Percentiles rank a stretch among this genome's conserved stretches.
These are phyloP conservation scores for Botrytis byssoidea DNA, from an alignment of 2,329 filamentous ascomycete genomes.

Conservation along the genomic window DNA sequence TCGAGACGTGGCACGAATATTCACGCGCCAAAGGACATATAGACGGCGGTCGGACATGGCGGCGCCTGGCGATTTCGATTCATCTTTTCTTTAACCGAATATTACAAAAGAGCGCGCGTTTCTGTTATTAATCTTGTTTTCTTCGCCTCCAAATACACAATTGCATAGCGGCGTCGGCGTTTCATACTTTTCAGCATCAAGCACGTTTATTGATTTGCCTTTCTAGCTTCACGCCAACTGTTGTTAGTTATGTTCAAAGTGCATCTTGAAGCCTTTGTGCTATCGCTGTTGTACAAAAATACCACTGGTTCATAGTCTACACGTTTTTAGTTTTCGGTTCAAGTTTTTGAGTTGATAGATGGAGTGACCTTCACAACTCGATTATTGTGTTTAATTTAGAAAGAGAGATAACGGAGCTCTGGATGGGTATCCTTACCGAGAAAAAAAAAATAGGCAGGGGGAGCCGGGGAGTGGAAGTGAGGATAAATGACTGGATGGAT, in stretches of 20 bases:
- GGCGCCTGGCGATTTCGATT: conserved; percentile 20
- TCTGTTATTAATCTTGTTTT: conserved; percentile 18
- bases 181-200: conserved; percentile 9
- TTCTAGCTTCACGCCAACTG: background rate
- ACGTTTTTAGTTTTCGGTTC: conserved; percentile 6
- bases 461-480: background rate
- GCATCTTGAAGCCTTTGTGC: conserved; percentile 15
- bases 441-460: background rate
- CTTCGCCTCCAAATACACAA: conserved; percentile 16
- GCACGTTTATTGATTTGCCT: conserved; percentile 8
- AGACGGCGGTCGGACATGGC: conserved; percentile 18
- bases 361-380: background rate
- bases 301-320: conserved; percentile 13
- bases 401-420: background rate
- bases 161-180: conserved; percentile 25
- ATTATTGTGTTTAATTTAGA: conserved; percentile 10
- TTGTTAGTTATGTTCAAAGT: conserved; percentile 6
- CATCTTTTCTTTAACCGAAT: conserved; percentile 14
- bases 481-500: conserved; percentile 19
- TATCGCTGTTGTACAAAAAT: conserved; percentile 18
- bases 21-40: conserved; percentile 23
- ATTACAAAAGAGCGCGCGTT: conserved; percentile 17
- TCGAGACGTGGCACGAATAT: conserved; percentile 20
- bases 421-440: conserved; percentile 1
- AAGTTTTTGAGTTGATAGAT: background rate